Conservation (phyloP, 768 basidiomycete species). For the Boletus coccyginus region DNA sequence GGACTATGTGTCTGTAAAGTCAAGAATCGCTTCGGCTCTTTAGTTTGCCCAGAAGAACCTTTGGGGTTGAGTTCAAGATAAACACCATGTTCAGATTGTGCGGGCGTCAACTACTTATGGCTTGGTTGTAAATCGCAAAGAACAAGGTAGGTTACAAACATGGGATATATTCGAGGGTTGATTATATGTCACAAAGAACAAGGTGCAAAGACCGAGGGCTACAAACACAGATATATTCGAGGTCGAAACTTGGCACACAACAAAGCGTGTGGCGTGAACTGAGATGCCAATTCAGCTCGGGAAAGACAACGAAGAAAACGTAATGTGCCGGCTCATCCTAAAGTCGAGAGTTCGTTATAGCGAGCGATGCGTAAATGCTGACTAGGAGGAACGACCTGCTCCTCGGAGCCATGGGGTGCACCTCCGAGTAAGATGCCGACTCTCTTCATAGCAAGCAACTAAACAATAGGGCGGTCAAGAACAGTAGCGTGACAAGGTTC, state of each 20-base stretch:
- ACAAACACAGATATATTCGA: neutral
- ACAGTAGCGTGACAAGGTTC: neutral
- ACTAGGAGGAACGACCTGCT: slow-evolving; percentile 1
- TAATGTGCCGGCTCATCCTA: neutral
- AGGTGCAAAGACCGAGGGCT: neutral
- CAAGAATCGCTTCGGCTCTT: too few species aligned
- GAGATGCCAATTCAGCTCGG: too few species aligned
- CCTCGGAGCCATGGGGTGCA: slow-evolving; percentile 6
- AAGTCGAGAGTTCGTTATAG: neutral
- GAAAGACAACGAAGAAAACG: too few species aligned
- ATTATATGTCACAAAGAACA: neutral
- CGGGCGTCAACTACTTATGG: neutral
- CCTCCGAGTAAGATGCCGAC: slow-evolving; percentile 9
- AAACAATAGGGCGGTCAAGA: neutral
- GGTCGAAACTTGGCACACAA: too few species aligned
- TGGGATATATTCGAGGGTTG: neutral
- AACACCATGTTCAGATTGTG: neutral
- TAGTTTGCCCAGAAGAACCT: too few species aligned
- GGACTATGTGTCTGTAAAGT: neutral
- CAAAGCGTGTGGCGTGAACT: too few species aligned
- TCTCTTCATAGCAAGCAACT: slow-evolving; percentile 13
- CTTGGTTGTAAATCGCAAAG: neutral
- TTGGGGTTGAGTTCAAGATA: neutral
- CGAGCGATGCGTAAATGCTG: slow-evolving; percentile 6
- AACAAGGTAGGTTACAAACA: neutral